phyloP scores from a whole-genome alignment of 345 rosid species.

The Gossypium ekmanianum region DNA sequence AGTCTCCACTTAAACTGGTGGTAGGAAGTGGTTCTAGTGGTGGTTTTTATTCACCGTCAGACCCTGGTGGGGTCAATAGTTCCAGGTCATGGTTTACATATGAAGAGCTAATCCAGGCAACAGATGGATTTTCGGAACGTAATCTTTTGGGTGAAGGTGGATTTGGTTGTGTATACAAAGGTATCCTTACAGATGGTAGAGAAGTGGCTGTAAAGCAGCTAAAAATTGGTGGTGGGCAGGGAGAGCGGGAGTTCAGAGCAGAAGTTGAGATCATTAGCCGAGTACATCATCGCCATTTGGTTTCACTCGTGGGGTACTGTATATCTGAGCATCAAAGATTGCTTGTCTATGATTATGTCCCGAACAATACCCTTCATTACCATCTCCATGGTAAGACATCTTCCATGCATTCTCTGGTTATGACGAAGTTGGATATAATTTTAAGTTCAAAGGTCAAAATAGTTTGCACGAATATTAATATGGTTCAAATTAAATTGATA shows the following conservation, averaged over 20 bases:
- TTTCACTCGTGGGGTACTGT: slow-evolving; percentile 93
- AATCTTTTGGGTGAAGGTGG: slow-evolving; percentile 98
- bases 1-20: slow-evolving; percentile 42
- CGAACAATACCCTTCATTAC: slow-evolving; percentile 81
- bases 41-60: slow-evolving; percentile 60
- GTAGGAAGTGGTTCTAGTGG: slow-evolving; percentile 48
- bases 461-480: not conserved
- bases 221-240: slow-evolving; percentile 93
- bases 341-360: slow-evolving; percentile 86
- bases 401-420: slow-evolving; percentile 7
- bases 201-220: slow-evolving; percentile 93
- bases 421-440: not conserved
- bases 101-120: slow-evolving; percentile 70
- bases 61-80: slow-evolving; percentile 62
- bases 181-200: slow-evolving; percentile 69
- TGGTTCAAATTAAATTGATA: not conserved
- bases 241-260: slow-evolving; percentile 94
- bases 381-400: slow-evolving; percentile 79
- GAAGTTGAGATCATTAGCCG: slow-evolving; percentile 97
- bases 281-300: slow-evolving; percentile 97
- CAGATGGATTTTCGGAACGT: slow-evolving; percentile 60
- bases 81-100: slow-evolving; percentile 88
- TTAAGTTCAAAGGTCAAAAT: not conserved
- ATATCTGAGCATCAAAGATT: slow-evolving; percentile 75
- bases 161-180: slow-evolving; percentile 96